Percentiles rank a stretch among this genome's conserved stretches.
These are phyloP conservation scores for Diaporthe ilicicola DNA, from an alignment of 2,329 filamentous ascomycete genomes.

Conservation along the genomic window DNA sequence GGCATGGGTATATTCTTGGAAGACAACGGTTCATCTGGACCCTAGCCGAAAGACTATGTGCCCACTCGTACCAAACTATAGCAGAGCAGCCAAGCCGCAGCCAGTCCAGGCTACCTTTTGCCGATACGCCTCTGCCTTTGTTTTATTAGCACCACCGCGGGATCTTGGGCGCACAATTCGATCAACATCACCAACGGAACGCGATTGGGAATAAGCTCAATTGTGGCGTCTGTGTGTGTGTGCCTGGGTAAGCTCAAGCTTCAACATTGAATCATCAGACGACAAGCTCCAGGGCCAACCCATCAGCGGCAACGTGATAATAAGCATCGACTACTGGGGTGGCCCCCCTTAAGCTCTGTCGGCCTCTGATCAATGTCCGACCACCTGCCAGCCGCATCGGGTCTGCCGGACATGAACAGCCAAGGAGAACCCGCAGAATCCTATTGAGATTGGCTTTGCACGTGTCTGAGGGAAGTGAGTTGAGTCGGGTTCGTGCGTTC, in stretches of 20 bases:
- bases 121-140: background rate
- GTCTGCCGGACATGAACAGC: background rate
- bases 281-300: conserved; percentile 9
- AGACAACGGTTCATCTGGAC: background rate
- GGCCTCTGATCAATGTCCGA: conserved; percentile 8
- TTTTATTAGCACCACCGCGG: background rate
- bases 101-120: background rate
- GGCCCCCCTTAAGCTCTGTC: background rate
- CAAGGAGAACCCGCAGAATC: background rate
- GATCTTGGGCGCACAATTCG: conserved; percentile 6
- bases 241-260: conserved; percentile 9
- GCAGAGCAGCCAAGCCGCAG: background rate
- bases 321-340: too few species aligned
- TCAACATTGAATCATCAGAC: conserved; percentile 13
- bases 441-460: background rate
- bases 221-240: background rate
- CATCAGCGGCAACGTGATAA: background rate
- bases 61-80: background rate
- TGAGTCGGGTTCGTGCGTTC: background rate
- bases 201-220: background rate
- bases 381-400: background rate
- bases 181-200: background rate
- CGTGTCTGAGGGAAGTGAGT: background rate
- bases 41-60: conserved; percentile 1
- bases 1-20: background rate